Conservation (phyloP, 805 yeast genomes). For the Brettanomyces custersianus region DNA sequence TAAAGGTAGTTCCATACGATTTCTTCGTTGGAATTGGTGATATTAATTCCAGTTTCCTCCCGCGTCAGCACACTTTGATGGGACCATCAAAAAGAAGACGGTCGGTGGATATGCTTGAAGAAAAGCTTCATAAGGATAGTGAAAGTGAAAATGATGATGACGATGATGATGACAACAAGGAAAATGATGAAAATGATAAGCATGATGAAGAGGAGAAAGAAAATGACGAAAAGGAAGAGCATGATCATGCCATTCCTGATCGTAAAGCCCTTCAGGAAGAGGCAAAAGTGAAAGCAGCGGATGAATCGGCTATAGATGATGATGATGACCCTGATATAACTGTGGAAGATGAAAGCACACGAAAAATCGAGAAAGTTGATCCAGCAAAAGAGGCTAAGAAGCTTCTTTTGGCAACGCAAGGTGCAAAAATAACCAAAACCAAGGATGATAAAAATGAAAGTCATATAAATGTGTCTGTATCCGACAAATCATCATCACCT, state of each 20-base stretch:
- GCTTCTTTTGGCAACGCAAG: neutral
- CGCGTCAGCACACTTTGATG: slow-evolving; percentile 53
- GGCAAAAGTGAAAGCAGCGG: slow-evolving; percentile 1
- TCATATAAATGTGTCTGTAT: slow-evolving; percentile 10
- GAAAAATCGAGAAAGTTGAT: slow-evolving; percentile 1
- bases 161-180: slow-evolving; percentile 19
- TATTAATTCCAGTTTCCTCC: slow-evolving; percentile 86
- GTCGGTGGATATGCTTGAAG: slow-evolving; percentile 49
- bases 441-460: neutral
- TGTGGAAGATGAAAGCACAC: slow-evolving; percentile 4
- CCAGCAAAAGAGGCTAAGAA: slow-evolving; percentile 16
- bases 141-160: slow-evolving; percentile 9
- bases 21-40: slow-evolving; percentile 97
- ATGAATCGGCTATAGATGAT: slow-evolving; percentile 13
- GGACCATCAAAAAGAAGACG: slow-evolving; percentile 60
- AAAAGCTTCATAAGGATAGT: slow-evolving; percentile 24
- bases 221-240: slow-evolving; percentile 4
- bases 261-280: slow-evolving; percentile 9
- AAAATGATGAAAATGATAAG: slow-evolving; percentile 9
- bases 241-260: slow-evolving; percentile 8
- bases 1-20: slow-evolving; percentile 91
- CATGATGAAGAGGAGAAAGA: neutral
- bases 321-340: slow-evolving; percentile 3
- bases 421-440: neutral
- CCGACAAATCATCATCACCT: slow-evolving; percentile 29